phyloP scores from a whole-genome alignment of 371 early-diverging fungal species.

The Thermomucor indicae-seudaticae region DNA sequence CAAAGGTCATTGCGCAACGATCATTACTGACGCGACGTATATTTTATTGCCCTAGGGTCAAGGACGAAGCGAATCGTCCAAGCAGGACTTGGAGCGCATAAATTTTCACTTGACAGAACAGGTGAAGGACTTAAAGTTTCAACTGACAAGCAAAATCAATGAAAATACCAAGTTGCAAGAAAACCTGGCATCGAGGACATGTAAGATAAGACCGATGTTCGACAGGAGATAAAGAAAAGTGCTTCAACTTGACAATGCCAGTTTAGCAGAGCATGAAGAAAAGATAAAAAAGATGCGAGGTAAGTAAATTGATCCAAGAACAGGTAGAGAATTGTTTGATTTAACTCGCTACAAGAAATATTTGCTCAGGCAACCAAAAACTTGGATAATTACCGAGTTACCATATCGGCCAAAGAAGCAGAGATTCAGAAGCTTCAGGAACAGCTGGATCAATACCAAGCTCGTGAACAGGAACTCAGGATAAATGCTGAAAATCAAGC shows the following conservation, averaged over 20 bases:
- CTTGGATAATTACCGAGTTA: constrained; percentile 54
- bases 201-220: constrained; percentile 11
- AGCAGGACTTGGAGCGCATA: too few species aligned
- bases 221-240: neutral
- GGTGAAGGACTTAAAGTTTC: constrained; percentile 40
- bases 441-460: constrained; percentile 37
- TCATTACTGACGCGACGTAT: too few species aligned
- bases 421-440: constrained; percentile 40
- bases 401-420: constrained; percentile 47
- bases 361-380: constrained; percentile 63
- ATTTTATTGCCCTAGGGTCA: too few species aligned
- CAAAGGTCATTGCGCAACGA: too few species aligned
- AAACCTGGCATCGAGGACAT: constrained; percentile 13
- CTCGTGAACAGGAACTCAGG: constrained; percentile 27
- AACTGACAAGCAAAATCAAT: constrained; percentile 22
- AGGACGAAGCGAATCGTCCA: too few species aligned
- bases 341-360: constrained; percentile 26
- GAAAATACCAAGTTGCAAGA: constrained; percentile 28
- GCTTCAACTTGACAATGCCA: too few species aligned
- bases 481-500: constrained; percentile 25
- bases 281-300: constrained; percentile 48
- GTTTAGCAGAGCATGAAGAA: constrained; percentile 37
- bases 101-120: constrained; percentile 38
- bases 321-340: neutral
- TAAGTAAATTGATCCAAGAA: constrained; percentile 3